Evolutionary conservation across 2,329 filamentous ascomycete genomes (phyloP), one percentile per base, ranked within the genome.

Genomic region (Diplodia corticola): DNA sequence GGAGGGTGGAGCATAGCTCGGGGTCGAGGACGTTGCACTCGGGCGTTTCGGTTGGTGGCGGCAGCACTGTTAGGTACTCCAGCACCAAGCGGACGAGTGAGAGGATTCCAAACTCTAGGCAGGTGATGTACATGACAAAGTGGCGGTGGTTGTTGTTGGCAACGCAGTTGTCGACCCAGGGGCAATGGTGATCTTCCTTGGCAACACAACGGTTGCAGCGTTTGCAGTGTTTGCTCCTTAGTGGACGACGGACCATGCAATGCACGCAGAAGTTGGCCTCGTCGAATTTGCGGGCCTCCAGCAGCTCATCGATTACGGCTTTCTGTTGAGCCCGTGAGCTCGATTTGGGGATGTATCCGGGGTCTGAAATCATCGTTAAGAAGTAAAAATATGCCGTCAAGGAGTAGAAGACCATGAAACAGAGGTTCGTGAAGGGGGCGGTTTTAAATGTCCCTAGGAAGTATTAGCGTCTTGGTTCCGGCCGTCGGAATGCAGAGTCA

Each of bases 131-230:
- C 59, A 97, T 81, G 73, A 97, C 91, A 78, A 99, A 99, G 72
- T 97, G 93, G 15, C 95, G 89, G 74, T 98, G 91, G 77, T 98
- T 99, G 81, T 98, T 98, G 69, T 95, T 87, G 50, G 92, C 95
- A 49, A 99, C 87, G 73, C 95, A 99, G 78, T 97, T 98, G 80
- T 96, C 91, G 26, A 98, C 91, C 95, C 95, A 99, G 0, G 95
- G 95, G 74, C 95, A 99, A 76, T 99, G 95, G 74, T 99, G 95
- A 75, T 99, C 95, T 80, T 97, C 92, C 78, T 96, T 96, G 64
- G 94, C 93, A 64, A 99, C 91, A 76, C 95, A 99, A 69, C 94
- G 90, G 73, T 91, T 88, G 77, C 95, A 99, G 68, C 91, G 86
- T 74, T 90, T 90, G 81, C 95, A 99, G 80, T 99, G 95, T 82